Evolutionary conservation across 2,329 filamentous ascomycete genomes (phyloP).

Genomic region (Aspergillus unguis): DNA sequence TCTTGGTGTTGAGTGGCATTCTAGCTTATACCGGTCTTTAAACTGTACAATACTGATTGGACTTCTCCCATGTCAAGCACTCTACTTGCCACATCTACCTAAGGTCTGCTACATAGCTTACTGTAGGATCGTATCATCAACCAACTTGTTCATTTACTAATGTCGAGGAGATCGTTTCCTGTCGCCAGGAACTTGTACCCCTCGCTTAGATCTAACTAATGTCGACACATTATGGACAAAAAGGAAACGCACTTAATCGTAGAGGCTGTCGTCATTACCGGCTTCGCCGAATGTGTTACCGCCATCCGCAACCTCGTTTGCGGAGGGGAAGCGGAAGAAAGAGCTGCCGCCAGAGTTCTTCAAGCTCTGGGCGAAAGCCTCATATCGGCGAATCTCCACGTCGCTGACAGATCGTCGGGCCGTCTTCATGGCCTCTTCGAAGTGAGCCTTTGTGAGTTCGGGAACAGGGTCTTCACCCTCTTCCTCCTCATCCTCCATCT

Average conservation of each 20-base stretch:
- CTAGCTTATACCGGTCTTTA: slow-evolving; percentile 13
- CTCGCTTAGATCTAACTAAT: slow-evolving; percentile 23
- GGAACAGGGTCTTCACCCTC: slow-evolving; percentile 83
- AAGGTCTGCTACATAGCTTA: neutral
- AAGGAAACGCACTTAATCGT: slow-evolving; percentile 64
- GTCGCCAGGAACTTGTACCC: slow-evolving; percentile 19
- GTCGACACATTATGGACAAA: slow-evolving; percentile 38
- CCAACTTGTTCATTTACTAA: slow-evolving; percentile 11
- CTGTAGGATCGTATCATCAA: slow-evolving; percentile 16
- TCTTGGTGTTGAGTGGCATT: slow-evolving; percentile 12
- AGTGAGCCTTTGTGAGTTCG: slow-evolving; percentile 92
- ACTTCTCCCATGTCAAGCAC: too few relatives aligned
- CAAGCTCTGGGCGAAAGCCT: slow-evolving; percentile 98
- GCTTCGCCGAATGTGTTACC: slow-evolving; percentile 70
- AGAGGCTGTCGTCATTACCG: slow-evolving; percentile 94
- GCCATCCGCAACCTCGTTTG: slow-evolving; percentile 53
- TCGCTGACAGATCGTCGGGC: slow-evolving; percentile 92
- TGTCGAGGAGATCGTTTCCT: slow-evolving; percentile 11
- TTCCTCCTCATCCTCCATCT: slow-evolving; percentile 67
- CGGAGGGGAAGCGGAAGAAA: slow-evolving; percentile 92
- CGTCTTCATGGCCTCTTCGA: slow-evolving; percentile 97
- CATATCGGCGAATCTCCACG: slow-evolving; percentile 96
- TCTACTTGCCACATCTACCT: neutral
- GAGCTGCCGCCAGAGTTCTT: slow-evolving; percentile 94
- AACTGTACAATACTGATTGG: slow-evolving; percentile 9